Base-by-base conservation (phyloP, 1,284 basidiomycete genomes). In the Sanghuangporus baumii region DNA sequence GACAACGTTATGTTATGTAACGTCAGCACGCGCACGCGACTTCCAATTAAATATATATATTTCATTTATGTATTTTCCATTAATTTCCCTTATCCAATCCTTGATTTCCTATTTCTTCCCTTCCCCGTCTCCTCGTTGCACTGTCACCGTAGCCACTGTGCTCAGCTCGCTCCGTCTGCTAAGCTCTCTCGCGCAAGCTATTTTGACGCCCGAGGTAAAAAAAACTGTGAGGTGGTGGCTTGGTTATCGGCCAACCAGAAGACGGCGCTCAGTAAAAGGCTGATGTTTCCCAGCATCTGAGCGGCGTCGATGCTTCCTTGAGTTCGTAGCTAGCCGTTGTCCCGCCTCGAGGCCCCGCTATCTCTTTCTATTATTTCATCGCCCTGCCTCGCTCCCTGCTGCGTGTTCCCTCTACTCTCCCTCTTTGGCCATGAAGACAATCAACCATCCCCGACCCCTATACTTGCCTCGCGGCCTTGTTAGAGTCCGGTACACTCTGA, bases 301-400 rank as follows among this genome's bases (percentile, higher is more conserved):
- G 23, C 23, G 20, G 20, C 50, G 31, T 51, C 50, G 50, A 51
- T 51, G 50, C 50, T 51, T 51, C 50, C 50, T 51, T 34, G 52
- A 34, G 7, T 18, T 14, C 6, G 9, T 54, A 31, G 37, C 34
- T 60, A 16, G 11, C 20, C 20, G n/a, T 59, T 20, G 3, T 31
- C 26, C 7, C 16, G 50, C 59, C 59, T 61, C 59, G 59, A 61
- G 59, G 59, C 59, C 38, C 26, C 14, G 52, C 37, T 61, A 38
- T 55, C 48, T 20, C n/a, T 40, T 58, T 46, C 56, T 59, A 47
- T 59, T 50, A 59, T 48, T 46, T 59, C 57, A 59, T 59, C 43
- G n/a, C 57, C 41, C 26, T 41, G 38, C 59, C 59, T 55, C 23
- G 40, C 51, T 14, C 37, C 51, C 38, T 41, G 26, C 59, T 61